These are phyloP conservation scores for Pleurotus platypus DNA, from an alignment of 768 basidiomycete genomes.

Conservation along the genomic window DNA sequence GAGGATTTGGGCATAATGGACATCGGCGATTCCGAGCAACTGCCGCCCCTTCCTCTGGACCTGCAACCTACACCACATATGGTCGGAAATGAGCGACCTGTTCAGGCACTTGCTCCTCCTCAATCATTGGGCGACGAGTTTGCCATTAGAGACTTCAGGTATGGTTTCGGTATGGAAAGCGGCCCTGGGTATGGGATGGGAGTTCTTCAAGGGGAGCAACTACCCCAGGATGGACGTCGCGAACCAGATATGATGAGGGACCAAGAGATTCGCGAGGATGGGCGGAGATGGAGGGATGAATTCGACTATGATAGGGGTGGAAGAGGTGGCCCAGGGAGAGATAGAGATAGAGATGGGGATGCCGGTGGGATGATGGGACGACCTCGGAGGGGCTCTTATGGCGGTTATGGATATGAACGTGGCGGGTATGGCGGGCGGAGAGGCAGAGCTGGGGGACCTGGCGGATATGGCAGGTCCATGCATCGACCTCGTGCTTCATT, in stretches of 20 bases:
- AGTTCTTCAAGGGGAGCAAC: conserved; percentile 23
- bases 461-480: conserved; percentile 34
- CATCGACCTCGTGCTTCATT: conserved; percentile 26
- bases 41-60: conserved; percentile 6
- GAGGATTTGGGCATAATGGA: too few species aligned
- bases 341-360: conserved; percentile 20
- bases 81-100: not conserved
- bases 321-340: conserved; percentile 10
- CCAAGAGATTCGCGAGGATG: conserved; percentile 9
- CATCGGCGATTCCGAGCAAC: not conserved
- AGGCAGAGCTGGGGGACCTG: conserved; percentile 18
- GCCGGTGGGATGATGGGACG: conserved; percentile 26
- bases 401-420: conserved; percentile 29
- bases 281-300: conserved; percentile 12
- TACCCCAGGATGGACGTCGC: conserved; percentile 9
- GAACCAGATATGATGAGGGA: conserved; percentile 17
- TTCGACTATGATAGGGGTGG: conserved; percentile 7
- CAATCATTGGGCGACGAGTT: conserved; percentile 32
- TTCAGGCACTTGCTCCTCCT: not conserved
- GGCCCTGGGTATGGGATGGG: conserved; percentile 29
- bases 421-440: conserved; percentile 24
- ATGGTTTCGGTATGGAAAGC: conserved; percentile 51
- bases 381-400: conserved; percentile 18
- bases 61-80: conserved; percentile 1
- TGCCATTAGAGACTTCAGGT: conserved; percentile 61